Percentiles rank a stretch among this genome's conserved stretches.
Conservation (phyloP, 306 rosid genomes). For the Quercus ilex region DNA sequence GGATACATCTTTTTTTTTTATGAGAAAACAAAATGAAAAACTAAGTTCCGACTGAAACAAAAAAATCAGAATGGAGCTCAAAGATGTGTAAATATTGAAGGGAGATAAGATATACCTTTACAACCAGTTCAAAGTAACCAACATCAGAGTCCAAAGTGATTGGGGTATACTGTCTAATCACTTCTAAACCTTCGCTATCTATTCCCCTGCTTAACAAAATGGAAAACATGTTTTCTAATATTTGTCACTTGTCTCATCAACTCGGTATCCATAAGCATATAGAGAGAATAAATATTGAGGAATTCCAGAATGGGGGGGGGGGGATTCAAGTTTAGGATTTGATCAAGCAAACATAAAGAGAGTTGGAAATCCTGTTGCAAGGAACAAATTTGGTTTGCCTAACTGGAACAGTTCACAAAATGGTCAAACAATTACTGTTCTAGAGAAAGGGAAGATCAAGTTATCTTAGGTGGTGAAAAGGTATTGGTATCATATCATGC, state of each 20-base stretch:
- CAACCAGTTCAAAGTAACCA: conserved; percentile 72
- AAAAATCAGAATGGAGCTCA: too few relatives aligned
- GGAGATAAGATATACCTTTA: conserved; percentile 42
- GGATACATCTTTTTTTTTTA: conserved; percentile 60
- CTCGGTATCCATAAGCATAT: neutral
- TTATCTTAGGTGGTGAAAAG: neutral
- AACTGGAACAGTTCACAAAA: neutral
- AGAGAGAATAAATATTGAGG: neutral
- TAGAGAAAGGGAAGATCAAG: neutral
- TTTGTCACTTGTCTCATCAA: neutral
- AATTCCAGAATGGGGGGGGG: neutral
- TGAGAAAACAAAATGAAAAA: neutral
- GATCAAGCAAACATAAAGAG: neutral
- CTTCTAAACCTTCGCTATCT: conserved; percentile 55
- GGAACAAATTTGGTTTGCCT: neutral
- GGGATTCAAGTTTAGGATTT: neutral
- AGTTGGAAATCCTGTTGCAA: neutral
- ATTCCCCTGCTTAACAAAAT: conserved; percentile 42
- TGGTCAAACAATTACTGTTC: too few relatives aligned
- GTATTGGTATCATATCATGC: too few relatives aligned
- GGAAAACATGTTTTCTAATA: neutral
- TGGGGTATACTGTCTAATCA: conserved; percentile 68
- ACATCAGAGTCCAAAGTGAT: conserved; percentile 69
- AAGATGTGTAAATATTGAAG: neutral
- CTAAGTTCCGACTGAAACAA: neutral